Evolutionary conservation across 176 grass and related monocot species (phyloP).

Genomic region (Bonia amplexicaulis): DNA sequence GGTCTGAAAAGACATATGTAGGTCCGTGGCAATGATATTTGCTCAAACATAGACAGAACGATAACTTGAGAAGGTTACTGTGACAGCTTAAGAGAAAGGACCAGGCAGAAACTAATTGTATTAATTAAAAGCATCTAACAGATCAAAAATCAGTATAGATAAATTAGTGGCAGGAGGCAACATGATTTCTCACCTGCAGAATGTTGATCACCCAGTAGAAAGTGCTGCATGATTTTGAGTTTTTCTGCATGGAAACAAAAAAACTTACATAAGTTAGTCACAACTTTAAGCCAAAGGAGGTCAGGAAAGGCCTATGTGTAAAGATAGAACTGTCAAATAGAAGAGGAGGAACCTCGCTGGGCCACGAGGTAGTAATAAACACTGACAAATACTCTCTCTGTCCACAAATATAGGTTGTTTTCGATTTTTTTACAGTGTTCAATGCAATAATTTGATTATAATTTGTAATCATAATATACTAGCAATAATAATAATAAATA

Average conservation of each 20-base stretch:
- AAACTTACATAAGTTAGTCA: conserved; percentile 2
- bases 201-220: conserved; percentile 83
- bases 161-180: background rate
- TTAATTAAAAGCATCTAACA: background rate
- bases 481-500: too few species aligned
- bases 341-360: background rate
- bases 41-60: background rate
- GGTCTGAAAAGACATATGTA: background rate
- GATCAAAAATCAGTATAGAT: background rate
- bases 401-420: too few species aligned
- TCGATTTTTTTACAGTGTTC: too few species aligned
- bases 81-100: background rate
- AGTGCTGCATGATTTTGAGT: conserved; percentile 66
- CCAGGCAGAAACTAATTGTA: background rate
- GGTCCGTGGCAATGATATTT: background rate
- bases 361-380: background rate
- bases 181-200: conserved; percentile 51
- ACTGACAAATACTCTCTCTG: background rate
- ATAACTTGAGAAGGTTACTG: background rate
- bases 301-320: background rate
- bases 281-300: background rate
- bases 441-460: too few species aligned
- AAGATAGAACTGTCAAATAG: background rate
- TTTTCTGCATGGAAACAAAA: conserved; percentile 35
- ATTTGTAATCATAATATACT: too few species aligned